Evolutionary conservation across 1,139 yeast species (phyloP).

Genomic region (Suhomyces kunorum): DNA sequence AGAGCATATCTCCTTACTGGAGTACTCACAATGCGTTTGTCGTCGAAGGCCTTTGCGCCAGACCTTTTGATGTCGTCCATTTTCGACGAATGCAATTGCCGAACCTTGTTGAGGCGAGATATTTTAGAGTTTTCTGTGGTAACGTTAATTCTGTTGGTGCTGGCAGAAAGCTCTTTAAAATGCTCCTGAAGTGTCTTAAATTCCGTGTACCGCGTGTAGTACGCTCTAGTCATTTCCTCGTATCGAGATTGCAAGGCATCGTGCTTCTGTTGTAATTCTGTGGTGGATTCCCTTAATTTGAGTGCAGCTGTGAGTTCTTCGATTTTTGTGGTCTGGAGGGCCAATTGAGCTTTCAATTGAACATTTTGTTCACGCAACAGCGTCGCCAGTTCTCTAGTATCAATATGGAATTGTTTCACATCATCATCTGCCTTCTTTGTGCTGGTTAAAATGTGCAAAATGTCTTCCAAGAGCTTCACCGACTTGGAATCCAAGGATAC

Average conservation of each 20-base stretch:
- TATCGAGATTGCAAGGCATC: slow-evolving; percentile 23
- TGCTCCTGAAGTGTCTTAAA: slow-evolving; percentile 27
- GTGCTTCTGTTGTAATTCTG: slow-evolving; percentile 11
- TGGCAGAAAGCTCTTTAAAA: slow-evolving; percentile 24
- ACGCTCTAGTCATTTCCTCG: slow-evolving; percentile 24
- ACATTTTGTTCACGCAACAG: neutral
- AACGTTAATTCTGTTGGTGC: slow-evolving; percentile 13
- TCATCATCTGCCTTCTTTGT: slow-evolving; percentile 9
- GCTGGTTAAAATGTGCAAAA: slow-evolving; percentile 16
- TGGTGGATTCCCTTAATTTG: slow-evolving; percentile 5
- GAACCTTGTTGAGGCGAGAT: slow-evolving; percentile 26
- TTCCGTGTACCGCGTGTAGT: slow-evolving; percentile 30
- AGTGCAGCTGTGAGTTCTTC: slow-evolving; percentile 2
- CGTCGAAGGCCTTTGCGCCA: slow-evolving; percentile 7
- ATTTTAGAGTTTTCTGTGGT: slow-evolving; percentile 9
- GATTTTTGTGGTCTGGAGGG: neutral
- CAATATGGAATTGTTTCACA: slow-evolving; percentile 7
- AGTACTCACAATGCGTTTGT: slow-evolving; percentile 37
- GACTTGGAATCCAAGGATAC: slow-evolving; percentile 27
- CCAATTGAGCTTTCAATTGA: neutral
- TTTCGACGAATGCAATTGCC: slow-evolving; percentile 32
- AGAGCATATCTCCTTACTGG: slow-evolving; percentile 19
- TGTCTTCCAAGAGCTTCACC: slow-evolving; percentile 21
- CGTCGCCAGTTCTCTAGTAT: slow-evolving; percentile 1
- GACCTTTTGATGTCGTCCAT: slow-evolving; percentile 24